Evolutionary conservation across 148 eudicot species (phyloP).

Genomic region (Simmondsia chinensis): DNA sequence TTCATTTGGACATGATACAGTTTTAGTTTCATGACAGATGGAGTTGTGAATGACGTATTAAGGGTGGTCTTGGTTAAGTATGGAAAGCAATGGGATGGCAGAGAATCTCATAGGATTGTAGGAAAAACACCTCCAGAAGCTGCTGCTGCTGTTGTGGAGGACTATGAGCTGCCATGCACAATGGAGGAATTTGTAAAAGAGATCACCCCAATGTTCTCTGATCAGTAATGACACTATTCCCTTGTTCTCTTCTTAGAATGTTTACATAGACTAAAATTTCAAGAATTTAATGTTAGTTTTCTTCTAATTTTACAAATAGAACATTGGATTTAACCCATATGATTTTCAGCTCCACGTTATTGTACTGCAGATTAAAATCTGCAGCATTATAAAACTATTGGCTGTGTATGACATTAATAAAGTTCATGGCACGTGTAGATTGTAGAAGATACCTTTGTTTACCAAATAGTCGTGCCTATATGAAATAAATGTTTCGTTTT

Average conservation of each 20-base stretch:
- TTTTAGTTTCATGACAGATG: constrained; percentile 48
- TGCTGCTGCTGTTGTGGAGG: constrained; percentile 65
- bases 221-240: constrained; percentile 39
- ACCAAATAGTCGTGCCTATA: too few relatives aligned
- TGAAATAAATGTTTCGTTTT: too few relatives aligned
- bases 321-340: too few relatives aligned
- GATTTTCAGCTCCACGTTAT: too few relatives aligned
- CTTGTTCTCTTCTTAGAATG: constrained; percentile 5
- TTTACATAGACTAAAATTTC: background rate
- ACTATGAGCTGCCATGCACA: constrained; percentile 59
- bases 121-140: constrained; percentile 86
- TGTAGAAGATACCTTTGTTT: too few relatives aligned
- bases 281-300: background rate
- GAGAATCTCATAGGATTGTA: constrained; percentile 34
- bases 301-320: too few relatives aligned
- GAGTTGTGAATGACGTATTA: constrained; percentile 53
- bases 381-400: too few relatives aligned
- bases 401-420: too few relatives aligned
- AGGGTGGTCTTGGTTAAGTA: constrained; percentile 53
- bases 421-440: too few relatives aligned
- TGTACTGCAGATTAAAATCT: too few relatives aligned
- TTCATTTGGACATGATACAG: constrained; percentile 5
- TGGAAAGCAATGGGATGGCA: constrained; percentile 91
- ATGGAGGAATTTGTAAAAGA: constrained; percentile 60
- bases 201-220: constrained; percentile 41